Evolutionary conservation across 805 yeast genomes (phyloP), one percentile per base, ranked within the genome.

Genomic region (Candida krabiensis): DNA sequence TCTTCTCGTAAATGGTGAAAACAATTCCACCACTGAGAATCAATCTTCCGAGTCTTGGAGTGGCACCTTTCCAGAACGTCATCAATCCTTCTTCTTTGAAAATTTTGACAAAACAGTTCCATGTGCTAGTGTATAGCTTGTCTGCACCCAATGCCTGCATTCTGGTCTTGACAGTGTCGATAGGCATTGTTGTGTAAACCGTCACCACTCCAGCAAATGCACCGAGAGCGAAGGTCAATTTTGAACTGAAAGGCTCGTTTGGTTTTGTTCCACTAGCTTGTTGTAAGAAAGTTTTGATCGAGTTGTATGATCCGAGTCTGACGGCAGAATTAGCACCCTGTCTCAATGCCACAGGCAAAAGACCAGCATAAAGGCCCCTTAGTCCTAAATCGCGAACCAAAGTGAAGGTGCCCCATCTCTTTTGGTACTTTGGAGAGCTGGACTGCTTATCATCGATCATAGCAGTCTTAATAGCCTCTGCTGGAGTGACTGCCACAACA

Each of bases 61-160:
- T 93, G 24, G 98, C 96, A 45, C 99, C 99, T 65, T 87, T 87
- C 99, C 99, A 91, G 66, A 89, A 88, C 4, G 96, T 85, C 56
- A 77, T 67, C 47, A 90, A 66, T 8, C 99, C 99, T 66, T 91
- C 99, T 38, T 91, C 83, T 56, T 69, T 82, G 62, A 85, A 83
- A 35, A 93, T 81, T 46, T 76, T 80, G 14, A 66, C 76, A 53
- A 95, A 90, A 64, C 98, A 91, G 64, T 91, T 77, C 28, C 83
- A 15, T 0, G 97, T 90, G 32, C 89, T 78, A 1, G 75, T 60
- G 65, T 91, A 93, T 55, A 73, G 64, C 51, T 73, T 71, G 35
- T 74, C 73, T 6, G 96, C 86, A 24, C 86, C 90, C 48, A 91
- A 73, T 15, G 96, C 83, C 69, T 91, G 99, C 96, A 91, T 91